A percentile compares a stretch with the other conserved stretches of the same genome.
phyloP scores from a whole-genome alignment of 371 early-diverging fungal genomes.

The Apophysomyces trapeziformis region DNA sequence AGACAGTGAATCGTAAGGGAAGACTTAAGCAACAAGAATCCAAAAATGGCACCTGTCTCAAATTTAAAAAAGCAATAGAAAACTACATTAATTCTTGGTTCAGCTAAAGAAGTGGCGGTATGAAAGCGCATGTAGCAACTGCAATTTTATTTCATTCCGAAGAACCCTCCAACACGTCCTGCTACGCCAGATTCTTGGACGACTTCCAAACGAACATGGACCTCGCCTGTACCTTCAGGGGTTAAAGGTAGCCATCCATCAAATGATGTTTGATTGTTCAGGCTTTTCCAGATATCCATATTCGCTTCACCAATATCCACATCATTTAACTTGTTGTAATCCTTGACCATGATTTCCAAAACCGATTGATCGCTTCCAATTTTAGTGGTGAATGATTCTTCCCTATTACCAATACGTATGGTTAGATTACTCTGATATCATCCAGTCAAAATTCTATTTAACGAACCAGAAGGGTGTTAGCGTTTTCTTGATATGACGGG shows the following conservation, averaged over 20 bases:
- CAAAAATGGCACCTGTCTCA: no score
- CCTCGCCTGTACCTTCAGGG: slow-evolving; percentile 49
- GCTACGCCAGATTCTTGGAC: slow-evolving; percentile 10
- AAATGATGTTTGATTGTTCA: slow-evolving; percentile 42
- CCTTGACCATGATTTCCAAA: slow-evolving; percentile 68
- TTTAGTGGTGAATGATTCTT: slow-evolving; percentile 38
- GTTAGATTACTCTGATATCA: neutral
- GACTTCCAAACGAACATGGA: slow-evolving; percentile 39
- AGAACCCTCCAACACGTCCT: slow-evolving; percentile 12
- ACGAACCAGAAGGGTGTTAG: slow-evolving; percentile 68
- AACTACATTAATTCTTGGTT: no score
- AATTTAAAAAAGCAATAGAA: no score
- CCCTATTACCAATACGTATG: slow-evolving; percentile 22
- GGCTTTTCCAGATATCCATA: slow-evolving; percentile 50
- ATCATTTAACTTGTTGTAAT: slow-evolving; percentile 73
- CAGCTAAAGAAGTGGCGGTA: no score
- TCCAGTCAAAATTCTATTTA: neutral
- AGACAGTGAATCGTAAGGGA: no score
- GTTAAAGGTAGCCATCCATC: slow-evolving; percentile 53
- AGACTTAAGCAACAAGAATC: no score
- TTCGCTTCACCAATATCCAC: slow-evolving; percentile 69
- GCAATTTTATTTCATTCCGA: slow-evolving; percentile 12
- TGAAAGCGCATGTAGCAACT: no score
- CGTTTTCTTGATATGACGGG: slow-evolving; percentile 79
- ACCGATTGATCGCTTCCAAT: slow-evolving; percentile 35